phyloP scores from a whole-genome alignment of 225 moss, liverwort and hornwort genomes.

The Rhytidiadelphus loreus region DNA sequence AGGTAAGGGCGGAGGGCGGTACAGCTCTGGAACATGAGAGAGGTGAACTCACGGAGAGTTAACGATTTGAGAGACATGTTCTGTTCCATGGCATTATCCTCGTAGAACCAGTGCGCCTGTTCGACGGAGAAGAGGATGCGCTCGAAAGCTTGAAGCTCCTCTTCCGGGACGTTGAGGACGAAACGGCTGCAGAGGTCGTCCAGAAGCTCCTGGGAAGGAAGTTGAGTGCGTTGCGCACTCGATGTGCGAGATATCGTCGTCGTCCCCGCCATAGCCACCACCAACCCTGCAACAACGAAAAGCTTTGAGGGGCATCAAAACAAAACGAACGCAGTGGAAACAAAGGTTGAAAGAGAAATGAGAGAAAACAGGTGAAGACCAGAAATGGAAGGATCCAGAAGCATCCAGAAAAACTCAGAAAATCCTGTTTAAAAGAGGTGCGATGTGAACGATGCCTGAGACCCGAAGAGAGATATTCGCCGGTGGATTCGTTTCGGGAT shows the following conservation, averaged over 20 bases:
- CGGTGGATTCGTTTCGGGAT: background rate
- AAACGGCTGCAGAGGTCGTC: conserved; percentile 95
- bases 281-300: background rate
- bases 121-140: conserved; percentile 89
- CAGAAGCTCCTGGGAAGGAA: conserved; percentile 84
- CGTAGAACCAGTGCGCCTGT: conserved; percentile 99
- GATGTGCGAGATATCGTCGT: background rate
- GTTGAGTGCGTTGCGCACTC: conserved; percentile 42
- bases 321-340: background rate
- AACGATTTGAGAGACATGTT: conserved; percentile 62
- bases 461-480: background rate
- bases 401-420: background rate
- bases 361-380: background rate
- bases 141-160: conserved; percentile 89
- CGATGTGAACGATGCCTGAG: background rate
- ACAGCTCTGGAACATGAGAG: conserved; percentile 95
- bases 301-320: background rate
- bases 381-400: background rate
- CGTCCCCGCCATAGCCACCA: conserved; percentile 17
- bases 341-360: too few species aligned
- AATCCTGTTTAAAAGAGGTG: background rate
- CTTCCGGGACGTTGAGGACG: conserved; percentile 83
- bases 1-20: conserved; percentile 79
- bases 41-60: conserved; percentile 78
- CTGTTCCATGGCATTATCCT: conserved; percentile 98